Evolutionary conservation across 768 basidiomycete genomes (phyloP).

Genomic region (Collybiopsis confluens): DNA sequence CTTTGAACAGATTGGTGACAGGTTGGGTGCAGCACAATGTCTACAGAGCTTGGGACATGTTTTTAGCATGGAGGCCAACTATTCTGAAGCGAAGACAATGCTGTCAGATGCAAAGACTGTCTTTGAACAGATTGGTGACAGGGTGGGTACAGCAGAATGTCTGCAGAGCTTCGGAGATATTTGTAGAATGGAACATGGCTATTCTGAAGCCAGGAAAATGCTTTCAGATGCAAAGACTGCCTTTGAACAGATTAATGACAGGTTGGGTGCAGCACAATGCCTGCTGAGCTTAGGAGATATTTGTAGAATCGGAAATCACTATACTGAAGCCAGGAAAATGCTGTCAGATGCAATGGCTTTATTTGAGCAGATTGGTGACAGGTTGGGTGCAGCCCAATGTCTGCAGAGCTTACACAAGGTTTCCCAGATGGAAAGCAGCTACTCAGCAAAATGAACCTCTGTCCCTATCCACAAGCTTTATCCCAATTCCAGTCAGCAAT

Average conservation of each 20-base stretch:
- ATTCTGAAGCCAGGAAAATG: slow-evolving; percentile 6
- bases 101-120: background rate
- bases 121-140: background rate
- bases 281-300: too few species aligned
- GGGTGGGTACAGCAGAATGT: slow-evolving; percentile 1
- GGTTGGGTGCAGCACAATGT: too few species aligned
- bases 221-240: background rate
- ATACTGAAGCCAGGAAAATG: too few species aligned
- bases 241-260: background rate
- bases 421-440: too few species aligned
- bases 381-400: slow-evolving; percentile 4
- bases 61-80: background rate
- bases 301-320: too few species aligned
- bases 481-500: too few species aligned
- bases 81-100: slow-evolving; percentile 1
- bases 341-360: too few species aligned
- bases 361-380: background rate
- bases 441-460: too few species aligned
- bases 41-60: too few species aligned
- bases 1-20: too few species aligned
- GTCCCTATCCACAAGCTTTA: too few species aligned
- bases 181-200: background rate
- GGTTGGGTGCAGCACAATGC: background rate
- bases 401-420: slow-evolving; percentile 7
- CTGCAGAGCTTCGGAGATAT: background rate